phyloP scores from a whole-genome alignment of 164 flowering plant genomes.

The Aristolochia californica region DNA sequence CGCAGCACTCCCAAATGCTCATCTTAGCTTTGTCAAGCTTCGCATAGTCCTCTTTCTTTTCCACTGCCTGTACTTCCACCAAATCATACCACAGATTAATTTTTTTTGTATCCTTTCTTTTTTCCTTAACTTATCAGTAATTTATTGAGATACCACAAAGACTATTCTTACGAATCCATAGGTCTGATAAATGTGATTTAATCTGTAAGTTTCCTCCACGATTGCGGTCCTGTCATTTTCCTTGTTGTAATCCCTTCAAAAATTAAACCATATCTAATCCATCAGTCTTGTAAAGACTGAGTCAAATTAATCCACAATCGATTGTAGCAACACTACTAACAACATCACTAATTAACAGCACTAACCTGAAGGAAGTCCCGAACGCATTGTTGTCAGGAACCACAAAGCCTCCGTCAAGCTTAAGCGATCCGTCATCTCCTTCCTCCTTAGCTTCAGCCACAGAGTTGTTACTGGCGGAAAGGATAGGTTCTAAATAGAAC shows the following conservation, averaged over 20 bases:
- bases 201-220: conserved; percentile 25
- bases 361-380: conserved; percentile 33
- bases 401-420: conserved; percentile 17
- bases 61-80: conserved; percentile 12
- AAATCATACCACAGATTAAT: not conserved
- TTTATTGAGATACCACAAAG: not conserved
- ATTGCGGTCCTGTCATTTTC: conserved; percentile 18
- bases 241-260: conserved; percentile 23
- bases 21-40: conserved; percentile 21
- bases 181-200: conserved; percentile 27
- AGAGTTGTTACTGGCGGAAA: not conserved
- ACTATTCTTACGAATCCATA: conserved; percentile 23
- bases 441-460: not conserved
- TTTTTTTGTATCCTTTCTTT: too few relatives aligned
- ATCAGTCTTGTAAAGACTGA: not conserved
- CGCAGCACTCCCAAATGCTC: conserved; percentile 43
- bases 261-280: not conserved
- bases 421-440: conserved; percentile 3
- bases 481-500: conserved; percentile 6
- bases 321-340: too few relatives aligned
- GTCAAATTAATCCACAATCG: not conserved
- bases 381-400: conserved; percentile 26
- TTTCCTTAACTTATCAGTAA: too few relatives aligned
- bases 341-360: not conserved
- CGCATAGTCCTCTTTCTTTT: conserved; percentile 28